Percentiles rank a stretch among this genome's conserved stretches.
phyloP scores from a whole-genome alignment of 2,329 filamentous ascomycete species.

The Pseudogymnoascus sp. region DNA sequence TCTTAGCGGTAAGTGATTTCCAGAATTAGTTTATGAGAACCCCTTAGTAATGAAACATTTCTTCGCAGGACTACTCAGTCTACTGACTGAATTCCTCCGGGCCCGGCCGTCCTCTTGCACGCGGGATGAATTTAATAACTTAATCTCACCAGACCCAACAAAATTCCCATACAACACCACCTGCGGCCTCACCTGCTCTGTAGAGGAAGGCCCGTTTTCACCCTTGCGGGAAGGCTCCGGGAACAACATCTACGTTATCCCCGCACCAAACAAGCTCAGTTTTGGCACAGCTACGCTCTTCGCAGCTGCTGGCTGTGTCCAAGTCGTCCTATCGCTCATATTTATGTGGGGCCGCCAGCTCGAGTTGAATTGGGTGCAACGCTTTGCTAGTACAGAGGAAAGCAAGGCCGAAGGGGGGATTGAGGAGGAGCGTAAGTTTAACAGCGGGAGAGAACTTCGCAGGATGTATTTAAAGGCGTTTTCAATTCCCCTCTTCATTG shows the following conservation, averaged over 20 bases:
- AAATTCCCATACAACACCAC: slow-evolving; percentile 40
- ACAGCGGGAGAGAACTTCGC: slow-evolving; percentile 47
- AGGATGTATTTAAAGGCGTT: slow-evolving; percentile 46
- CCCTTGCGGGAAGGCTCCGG: slow-evolving; percentile 48
- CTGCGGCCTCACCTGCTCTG: slow-evolving; percentile 44
- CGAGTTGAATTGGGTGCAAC: slow-evolving; percentile 51
- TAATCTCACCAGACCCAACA: slow-evolving; percentile 29
- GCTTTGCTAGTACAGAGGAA: slow-evolving; percentile 29
- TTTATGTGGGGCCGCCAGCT: slow-evolving; percentile 59
- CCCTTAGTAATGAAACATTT: background rate
- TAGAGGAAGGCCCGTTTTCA: slow-evolving; percentile 42
- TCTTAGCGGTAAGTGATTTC: slow-evolving; percentile 43
- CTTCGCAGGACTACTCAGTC: slow-evolving; percentile 47
- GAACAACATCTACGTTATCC: slow-evolving; percentile 57
- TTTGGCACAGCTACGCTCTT: slow-evolving; percentile 55
- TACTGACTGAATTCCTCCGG: slow-evolving; percentile 59
- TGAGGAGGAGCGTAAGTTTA: slow-evolving; percentile 13
- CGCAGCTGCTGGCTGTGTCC: slow-evolving; percentile 57
- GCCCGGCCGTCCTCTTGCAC: slow-evolving; percentile 38
- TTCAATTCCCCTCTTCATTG: slow-evolving; percentile 52
- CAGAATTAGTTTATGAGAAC: background rate
- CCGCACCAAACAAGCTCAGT: slow-evolving; percentile 46
- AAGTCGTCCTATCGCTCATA: slow-evolving; percentile 53
- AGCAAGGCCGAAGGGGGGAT: background rate
- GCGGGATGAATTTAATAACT: slow-evolving; percentile 31